Conservation (phyloP, 176 grass and related monocot genomes). For the Cenchrus americanus region DNA sequence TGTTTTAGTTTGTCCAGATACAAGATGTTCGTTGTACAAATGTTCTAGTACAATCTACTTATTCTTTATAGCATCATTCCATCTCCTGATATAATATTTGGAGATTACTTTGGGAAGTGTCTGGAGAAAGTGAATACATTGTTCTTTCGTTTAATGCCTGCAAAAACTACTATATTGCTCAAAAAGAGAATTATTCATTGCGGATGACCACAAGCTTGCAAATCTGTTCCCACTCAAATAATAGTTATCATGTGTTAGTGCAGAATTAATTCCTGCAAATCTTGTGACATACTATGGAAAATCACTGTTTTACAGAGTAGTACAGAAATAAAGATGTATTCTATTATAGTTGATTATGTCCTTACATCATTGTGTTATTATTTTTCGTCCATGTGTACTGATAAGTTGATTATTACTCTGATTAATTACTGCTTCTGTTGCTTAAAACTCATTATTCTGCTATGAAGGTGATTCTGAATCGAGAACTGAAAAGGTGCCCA, state of each 20-base stretch:
- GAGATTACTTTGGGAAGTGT: no score
- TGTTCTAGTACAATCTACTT: no score
- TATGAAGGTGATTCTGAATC: conserved; percentile 36
- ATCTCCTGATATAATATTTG: no score
- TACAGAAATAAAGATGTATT: neutral
- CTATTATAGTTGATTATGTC: neutral
- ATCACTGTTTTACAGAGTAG: neutral
- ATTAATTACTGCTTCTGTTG: neutral
- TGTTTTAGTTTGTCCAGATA: no score
- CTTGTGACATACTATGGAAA: neutral
- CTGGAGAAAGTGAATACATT: no score
- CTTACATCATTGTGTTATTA: neutral
- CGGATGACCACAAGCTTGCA: neutral
- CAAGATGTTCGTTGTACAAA: no score
- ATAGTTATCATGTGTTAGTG: neutral
- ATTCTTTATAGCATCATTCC: no score
- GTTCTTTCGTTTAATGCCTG: no score
- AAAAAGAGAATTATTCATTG: neutral
- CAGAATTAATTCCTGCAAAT: no score
- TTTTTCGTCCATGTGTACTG: neutral
- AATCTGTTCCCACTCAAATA: neutral
- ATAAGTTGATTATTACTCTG: neutral
- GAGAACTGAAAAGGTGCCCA: conserved; percentile 36
- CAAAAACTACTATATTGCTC: no score
- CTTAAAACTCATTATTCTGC: no score